These are phyloP conservation scores for Penicillium sp. DNA, from an alignment of 2,329 filamentous ascomycete species.

Conservation along the genomic window DNA sequence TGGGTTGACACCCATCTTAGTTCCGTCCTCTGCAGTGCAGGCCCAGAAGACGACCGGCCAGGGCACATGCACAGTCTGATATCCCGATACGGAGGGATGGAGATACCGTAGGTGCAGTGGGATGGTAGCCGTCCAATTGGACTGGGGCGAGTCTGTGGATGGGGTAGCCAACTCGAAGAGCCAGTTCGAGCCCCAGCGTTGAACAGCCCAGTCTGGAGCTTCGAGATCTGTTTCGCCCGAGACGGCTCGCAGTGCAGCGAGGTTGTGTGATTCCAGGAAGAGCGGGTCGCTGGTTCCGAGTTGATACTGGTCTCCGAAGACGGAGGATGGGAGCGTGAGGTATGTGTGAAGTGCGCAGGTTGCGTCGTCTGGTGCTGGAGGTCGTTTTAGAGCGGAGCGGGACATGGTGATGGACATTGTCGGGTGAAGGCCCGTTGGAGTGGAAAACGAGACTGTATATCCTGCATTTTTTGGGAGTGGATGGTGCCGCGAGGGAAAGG, in stretches of 20 bases:
- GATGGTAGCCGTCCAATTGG: conserved; percentile 48
- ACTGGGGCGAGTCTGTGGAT: not conserved
- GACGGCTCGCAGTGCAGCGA: conserved; percentile 63
- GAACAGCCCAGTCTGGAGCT: conserved; percentile 74
- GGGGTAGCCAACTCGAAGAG: conserved; percentile 68
- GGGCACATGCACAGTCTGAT: conserved; percentile 58
- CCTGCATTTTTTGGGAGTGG: conserved; percentile 46
- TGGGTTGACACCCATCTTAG: conserved; percentile 69
- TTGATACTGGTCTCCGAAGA: conserved; percentile 88
- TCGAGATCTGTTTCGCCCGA: conserved; percentile 81
- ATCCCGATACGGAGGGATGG: conserved; percentile 55
- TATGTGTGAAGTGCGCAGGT: conserved; percentile 72
- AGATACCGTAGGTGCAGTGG: conserved; percentile 86
- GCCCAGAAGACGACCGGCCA: conserved; percentile 90
- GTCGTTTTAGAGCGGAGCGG: conserved; percentile 46
- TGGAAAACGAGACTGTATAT: conserved; percentile 62
- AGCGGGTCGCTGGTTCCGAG: conserved; percentile 56
- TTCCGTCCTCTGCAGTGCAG: conserved; percentile 58
- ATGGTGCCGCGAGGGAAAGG: conserved; percentile 76
- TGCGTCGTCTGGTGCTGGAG: conserved; percentile 45
- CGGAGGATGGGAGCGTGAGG: conserved; percentile 70
- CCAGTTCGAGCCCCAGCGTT: conserved; percentile 72
- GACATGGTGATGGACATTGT: conserved; percentile 65
- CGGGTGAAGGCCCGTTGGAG: conserved; percentile 78
- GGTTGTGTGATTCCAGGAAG: conserved; percentile 75